These are phyloP conservation scores for Xylariaceae sp. DNA, from an alignment of 2,329 filamentous ascomycete species.

Conservation along the genomic window DNA sequence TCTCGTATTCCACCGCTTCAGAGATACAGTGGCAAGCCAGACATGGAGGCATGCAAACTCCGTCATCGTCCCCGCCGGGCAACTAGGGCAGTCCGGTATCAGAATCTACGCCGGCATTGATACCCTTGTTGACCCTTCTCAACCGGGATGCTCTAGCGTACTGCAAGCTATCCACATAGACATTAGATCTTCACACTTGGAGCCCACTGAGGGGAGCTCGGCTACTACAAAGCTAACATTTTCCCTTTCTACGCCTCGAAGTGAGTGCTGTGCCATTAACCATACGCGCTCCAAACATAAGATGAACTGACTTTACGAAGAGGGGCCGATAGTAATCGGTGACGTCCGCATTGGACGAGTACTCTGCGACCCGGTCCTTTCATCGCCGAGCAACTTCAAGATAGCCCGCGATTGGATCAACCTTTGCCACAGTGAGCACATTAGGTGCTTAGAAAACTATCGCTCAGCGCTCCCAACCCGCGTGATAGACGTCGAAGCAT, in stretches of 20 bases:
- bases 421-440: not conserved
- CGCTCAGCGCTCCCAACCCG: not conserved
- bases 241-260: not conserved
- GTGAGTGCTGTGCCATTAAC: not conserved
- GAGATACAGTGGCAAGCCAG: not conserved
- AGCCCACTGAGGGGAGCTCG: no score
- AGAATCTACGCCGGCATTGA: not conserved
- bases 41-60: not conserved
- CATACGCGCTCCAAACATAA: not conserved
- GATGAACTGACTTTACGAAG: not conserved
- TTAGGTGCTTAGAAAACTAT: not conserved
- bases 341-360: not conserved
- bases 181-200: not conserved
- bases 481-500: not conserved
- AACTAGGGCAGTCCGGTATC: not conserved
- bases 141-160: not conserved
- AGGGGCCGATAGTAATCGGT: not conserved
- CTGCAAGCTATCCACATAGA: not conserved
- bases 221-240: not conserved
- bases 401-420: not conserved
- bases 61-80: not conserved
- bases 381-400: not conserved
- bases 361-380: not conserved
- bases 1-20: not conserved
- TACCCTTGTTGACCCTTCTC: not conserved